Evolutionary conservation across 2,329 filamentous ascomycete species (phyloP).

Genomic region (Cercospora sojina): DNA sequence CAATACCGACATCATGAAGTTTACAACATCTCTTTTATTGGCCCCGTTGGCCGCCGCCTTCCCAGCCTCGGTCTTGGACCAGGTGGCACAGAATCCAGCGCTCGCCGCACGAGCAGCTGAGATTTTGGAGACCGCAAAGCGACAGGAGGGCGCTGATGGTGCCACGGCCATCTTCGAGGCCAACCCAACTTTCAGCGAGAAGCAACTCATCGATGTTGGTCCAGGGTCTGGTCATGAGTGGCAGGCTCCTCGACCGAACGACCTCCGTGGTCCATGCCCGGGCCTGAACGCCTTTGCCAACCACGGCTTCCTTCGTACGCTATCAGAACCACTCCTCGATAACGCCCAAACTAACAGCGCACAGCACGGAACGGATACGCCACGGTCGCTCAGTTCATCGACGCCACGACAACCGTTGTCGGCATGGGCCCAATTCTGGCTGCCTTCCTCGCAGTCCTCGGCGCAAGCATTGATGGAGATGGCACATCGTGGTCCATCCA

Average conservation of each 20-base stretch:
- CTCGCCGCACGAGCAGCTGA: conserved; percentile 16
- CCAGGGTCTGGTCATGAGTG: conserved; percentile 32
- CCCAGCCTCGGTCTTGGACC: conserved; percentile 17
- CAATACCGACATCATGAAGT: conserved; percentile 14
- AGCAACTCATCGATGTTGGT: conserved; percentile 33
- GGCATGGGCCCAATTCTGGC: conserved; percentile 39
- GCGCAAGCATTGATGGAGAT: conserved; percentile 23
- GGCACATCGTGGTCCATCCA: conserved; percentile 24
- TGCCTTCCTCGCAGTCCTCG: conserved; percentile 24
- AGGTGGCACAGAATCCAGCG: conserved; percentile 13
- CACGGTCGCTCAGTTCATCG: conserved; percentile 35
- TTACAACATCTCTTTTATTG: conserved; percentile 6
- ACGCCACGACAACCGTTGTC: conserved; percentile 33
- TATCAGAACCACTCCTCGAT: background rate
- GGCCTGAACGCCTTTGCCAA: conserved; percentile 34
- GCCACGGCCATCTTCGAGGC: conserved; percentile 30
- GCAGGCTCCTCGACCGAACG: conserved; percentile 32
- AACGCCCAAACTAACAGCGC: background rate
- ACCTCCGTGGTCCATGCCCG: conserved; percentile 38
- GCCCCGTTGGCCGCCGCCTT: conserved; percentile 20
- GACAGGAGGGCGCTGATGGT: conserved; percentile 26
- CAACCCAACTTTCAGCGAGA: conserved; percentile 32
- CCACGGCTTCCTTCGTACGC: conserved; percentile 15
- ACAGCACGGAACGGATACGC: conserved; percentile 34
- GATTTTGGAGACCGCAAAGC: conserved; percentile 22